Percentiles rank a stretch among this genome's conserved stretches.
phyloP scores from a whole-genome alignment of 1,284 basidiomycete species.

The Bjerkandera adusta region DNA sequence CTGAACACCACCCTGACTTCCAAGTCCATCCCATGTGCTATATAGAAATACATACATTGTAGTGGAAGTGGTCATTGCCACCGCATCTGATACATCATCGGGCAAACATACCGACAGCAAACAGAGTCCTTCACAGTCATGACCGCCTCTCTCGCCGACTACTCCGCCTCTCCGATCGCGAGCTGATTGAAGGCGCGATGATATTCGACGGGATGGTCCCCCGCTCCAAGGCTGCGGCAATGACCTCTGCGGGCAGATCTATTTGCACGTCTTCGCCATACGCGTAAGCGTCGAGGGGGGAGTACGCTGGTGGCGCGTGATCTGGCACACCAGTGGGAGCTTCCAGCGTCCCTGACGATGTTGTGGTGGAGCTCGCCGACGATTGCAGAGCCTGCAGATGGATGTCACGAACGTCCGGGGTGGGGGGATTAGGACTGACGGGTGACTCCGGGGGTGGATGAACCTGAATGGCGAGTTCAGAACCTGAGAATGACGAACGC shows the following conservation, averaged over 20 bases:
- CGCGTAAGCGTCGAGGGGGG: constrained; percentile 74
- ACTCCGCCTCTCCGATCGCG: constrained; percentile 55
- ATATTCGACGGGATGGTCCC: constrained; percentile 54
- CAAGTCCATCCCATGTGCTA: constrained; percentile 7
- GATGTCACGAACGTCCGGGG: constrained; percentile 75
- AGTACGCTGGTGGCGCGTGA: constrained; percentile 74
- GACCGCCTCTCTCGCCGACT: constrained; percentile 46
- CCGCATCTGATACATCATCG: constrained; percentile 9
- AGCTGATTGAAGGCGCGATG: constrained; percentile 45
- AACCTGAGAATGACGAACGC: constrained; percentile 42
- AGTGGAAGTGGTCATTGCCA: constrained; percentile 6
- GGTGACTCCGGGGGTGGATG: constrained; percentile 78
- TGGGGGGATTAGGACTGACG: constrained; percentile 70
- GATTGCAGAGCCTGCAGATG: constrained; percentile 65
- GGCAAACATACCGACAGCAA: constrained; percentile 22
- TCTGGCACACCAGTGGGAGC: constrained; percentile 20
- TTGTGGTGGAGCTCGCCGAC: constrained; percentile 26
- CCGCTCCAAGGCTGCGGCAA: constrained; percentile 75
- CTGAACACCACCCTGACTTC: constrained; percentile 6
- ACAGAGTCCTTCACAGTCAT: constrained; percentile 16
- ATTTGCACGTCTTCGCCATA: constrained; percentile 81
- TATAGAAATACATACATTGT: constrained; percentile 16
- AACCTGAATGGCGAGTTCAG: constrained; percentile 63
- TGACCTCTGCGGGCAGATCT: constrained; percentile 80
- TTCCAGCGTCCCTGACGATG: constrained; percentile 14